Conservation (phyloP, 2,329 filamentous ascomycete genomes). For the Beauveria medogensis region DNA sequence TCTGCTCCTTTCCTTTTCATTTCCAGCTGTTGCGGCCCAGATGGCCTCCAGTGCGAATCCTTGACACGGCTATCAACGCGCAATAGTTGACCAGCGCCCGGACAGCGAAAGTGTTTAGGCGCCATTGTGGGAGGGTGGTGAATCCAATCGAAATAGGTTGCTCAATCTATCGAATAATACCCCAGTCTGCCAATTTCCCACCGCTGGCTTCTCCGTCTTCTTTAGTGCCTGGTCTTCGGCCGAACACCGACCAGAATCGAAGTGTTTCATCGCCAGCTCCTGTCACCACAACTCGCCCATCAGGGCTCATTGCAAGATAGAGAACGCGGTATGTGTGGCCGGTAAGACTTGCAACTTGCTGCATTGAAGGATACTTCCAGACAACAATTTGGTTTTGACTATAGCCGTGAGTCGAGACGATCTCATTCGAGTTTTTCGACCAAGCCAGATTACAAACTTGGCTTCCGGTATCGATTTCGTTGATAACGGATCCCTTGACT, state of each 20-base stretch:
- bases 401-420: slow-evolving; percentile 94
- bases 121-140: neutral
- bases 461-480: slow-evolving; percentile 90
- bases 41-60: too few species aligned
- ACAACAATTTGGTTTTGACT: slow-evolving; percentile 98
- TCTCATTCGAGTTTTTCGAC: slow-evolving; percentile 96
- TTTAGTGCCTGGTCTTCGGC: slow-evolving; percentile 64
- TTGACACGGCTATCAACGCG: neutral
- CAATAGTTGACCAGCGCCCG: neutral
- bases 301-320: slow-evolving; percentile 94
- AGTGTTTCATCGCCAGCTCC: slow-evolving; percentile 94
- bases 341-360: slow-evolving; percentile 88
- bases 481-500: slow-evolving; percentile 67
- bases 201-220: slow-evolving; percentile 56
- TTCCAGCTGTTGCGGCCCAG: neutral
- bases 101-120: neutral
- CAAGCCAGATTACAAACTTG: slow-evolving; percentile 98
- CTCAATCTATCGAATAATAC: slow-evolving; percentile 60
- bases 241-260: slow-evolving; percentile 95
- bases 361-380: slow-evolving; percentile 99
- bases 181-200: slow-evolving; percentile 67
- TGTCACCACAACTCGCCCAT: slow-evolving; percentile 88
- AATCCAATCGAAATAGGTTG: neutral
- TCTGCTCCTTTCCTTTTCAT: neutral
- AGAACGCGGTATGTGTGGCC: slow-evolving; percentile 95